Evolutionary conservation across 352 stramenopile species (phyloP).

Genomic region (Peronospora farinosa): DNA sequence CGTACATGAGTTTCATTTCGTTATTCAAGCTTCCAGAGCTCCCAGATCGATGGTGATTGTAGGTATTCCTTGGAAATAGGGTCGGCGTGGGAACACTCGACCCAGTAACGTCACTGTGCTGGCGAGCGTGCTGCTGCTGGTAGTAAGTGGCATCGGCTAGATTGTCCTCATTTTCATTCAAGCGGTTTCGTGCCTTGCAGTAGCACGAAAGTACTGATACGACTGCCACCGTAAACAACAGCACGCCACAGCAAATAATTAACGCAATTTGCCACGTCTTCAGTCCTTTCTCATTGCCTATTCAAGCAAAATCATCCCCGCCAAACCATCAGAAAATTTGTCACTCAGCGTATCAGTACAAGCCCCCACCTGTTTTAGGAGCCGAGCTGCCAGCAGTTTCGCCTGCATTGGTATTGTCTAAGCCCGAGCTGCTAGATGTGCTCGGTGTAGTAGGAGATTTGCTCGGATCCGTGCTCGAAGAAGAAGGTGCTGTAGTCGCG

Average conservation of each 20-base stretch:
- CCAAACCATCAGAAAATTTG: slow-evolving; percentile 2
- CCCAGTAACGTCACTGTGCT: slow-evolving; percentile 13
- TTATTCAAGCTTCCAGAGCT: slow-evolving; percentile 24
- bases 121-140: slow-evolving; percentile 24
- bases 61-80: slow-evolving; percentile 10
- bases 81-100: slow-evolving; percentile 13
- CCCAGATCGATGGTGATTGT: slow-evolving; percentile 8
- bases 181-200: slow-evolving; percentile 42
- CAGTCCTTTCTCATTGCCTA: slow-evolving; percentile 23
- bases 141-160: slow-evolving; percentile 40
- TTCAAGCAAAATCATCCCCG: neutral
- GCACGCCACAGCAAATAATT: slow-evolving; percentile 49
- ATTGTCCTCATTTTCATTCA: slow-evolving; percentile 45
- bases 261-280: slow-evolving; percentile 50
- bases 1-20: slow-evolving; percentile 28
- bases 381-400: slow-evolving; percentile 12
- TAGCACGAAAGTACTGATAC: slow-evolving; percentile 53
- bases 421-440: slow-evolving; percentile 15
- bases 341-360: neutral
- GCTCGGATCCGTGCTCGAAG: slow-evolving; percentile 11
- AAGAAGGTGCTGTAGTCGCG: slow-evolving; percentile 12
- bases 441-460: slow-evolving; percentile 1
- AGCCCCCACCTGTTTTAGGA: slow-evolving; percentile 9
- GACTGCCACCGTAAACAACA: slow-evolving; percentile 45
- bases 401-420: slow-evolving; percentile 7